phyloP scores from a whole-genome alignment of 2,329 filamentous ascomycete genomes.

The Lachnellula hyalina region DNA sequence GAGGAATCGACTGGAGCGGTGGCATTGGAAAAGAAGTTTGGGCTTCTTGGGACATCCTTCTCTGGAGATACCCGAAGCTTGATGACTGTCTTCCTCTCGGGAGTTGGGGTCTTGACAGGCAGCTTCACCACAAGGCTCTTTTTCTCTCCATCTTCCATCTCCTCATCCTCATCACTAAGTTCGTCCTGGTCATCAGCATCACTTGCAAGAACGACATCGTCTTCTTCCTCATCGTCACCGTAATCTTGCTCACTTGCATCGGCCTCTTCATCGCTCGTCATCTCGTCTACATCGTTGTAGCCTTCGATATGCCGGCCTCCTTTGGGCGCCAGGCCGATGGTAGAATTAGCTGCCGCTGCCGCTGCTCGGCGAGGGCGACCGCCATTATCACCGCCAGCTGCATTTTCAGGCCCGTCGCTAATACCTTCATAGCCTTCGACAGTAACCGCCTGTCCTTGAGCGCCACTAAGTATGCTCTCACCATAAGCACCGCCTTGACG shows the following conservation, averaged over 20 bases:
- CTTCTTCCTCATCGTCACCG: slow-evolving; percentile 68
- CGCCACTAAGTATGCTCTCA: slow-evolving; percentile 49
- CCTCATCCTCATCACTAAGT: slow-evolving; percentile 36
- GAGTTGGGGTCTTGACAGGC: slow-evolving; percentile 38
- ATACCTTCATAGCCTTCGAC: slow-evolving; percentile 38
- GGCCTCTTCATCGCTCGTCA: slow-evolving; percentile 54
- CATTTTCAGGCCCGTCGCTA: slow-evolving; percentile 40
- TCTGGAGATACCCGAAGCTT: slow-evolving; percentile 19
- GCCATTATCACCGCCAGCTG: slow-evolving; percentile 22
- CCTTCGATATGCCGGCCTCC: slow-evolving; percentile 43
- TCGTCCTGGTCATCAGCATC: slow-evolving; percentile 54
- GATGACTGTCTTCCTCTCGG: slow-evolving; percentile 26
- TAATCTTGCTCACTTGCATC: slow-evolving; percentile 70
- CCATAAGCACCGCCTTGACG: slow-evolving; percentile 49
- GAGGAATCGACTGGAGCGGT: background rate
- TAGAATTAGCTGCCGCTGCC: slow-evolving; percentile 16
- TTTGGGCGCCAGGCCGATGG: slow-evolving; percentile 33
- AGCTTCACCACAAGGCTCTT: slow-evolving; percentile 73
- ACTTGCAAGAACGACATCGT: slow-evolving; percentile 56
- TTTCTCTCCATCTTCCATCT: slow-evolving; percentile 47
- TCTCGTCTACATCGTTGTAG: slow-evolving; percentile 57
- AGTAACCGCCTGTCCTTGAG: slow-evolving; percentile 15
- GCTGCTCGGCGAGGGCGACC: slow-evolving; percentile 39
- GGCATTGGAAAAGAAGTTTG: background rate
- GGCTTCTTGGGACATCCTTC: slow-evolving; percentile 1